Evolutionary conservation across 768 basidiomycete species (phyloP), one percentile per base, ranked within the genome.

Genomic region (Xanthoconium stramineum): DNA sequence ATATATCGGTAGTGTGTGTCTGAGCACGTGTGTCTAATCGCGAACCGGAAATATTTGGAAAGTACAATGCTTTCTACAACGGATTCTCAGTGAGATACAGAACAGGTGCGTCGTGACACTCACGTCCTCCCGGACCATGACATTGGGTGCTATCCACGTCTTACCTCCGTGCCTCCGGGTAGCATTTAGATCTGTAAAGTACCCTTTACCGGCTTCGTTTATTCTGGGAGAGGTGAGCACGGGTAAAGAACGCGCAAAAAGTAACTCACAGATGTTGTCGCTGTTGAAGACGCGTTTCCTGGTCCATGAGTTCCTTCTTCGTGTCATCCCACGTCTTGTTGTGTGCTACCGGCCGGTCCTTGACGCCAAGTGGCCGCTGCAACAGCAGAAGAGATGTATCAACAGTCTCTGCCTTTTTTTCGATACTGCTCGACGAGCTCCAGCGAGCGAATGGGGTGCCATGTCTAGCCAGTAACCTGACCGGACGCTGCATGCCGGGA

Each of bases 61-160:
- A 86, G 73, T 94, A 97, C 4, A 95, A 75, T 15, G 96, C 85
- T 86, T 86, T 89, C 95, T 98, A 66, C 6, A 13, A 17, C 19
- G 4, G 20, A 12, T 48, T 4, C n/a, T 58, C 30, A 56, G 39
- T 52, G 5, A 4, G 11, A 39, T 30, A n/a, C 13, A 29, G 11
- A 37, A 19, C 47, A 28, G 35, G 43, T 13, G 36, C 19, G 44
- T 29, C 46, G 43, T n/a, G 20, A 11, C 30, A 79, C 90, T 62
- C 66, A 95, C 95, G 61, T 96, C 92, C 75, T 94, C 91, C 30
- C 86, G 84, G 59, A 98, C 94, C 63, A 98, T 78, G 20, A 90
- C 88, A 20, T 81, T 84, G 1, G 94, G 95, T 12, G 94, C 94
- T 50, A 94, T 83, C 94, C 93, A 98, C 10, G 89, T 88, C 75